Evolutionary conservation across 345 rosid species (phyloP), one percentile per base, ranked within the genome.

Genomic region (Boechera divaricarpa): DNA sequence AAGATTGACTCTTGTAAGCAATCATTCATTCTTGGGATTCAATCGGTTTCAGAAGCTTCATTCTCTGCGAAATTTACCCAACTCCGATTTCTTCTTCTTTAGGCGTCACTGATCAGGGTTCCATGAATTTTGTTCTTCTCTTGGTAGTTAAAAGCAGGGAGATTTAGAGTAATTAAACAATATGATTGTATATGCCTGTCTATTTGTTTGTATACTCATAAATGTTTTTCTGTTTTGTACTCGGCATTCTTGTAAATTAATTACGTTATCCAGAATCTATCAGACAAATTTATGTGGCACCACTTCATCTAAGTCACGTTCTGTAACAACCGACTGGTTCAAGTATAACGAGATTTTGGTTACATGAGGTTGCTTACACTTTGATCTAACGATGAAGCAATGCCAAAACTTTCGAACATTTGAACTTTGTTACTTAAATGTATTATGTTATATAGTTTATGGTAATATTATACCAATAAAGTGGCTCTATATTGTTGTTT

Each of bases 231-330:
- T 63, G 51, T 36, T 63, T 42, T 44, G 76, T 29, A 36, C 66
- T 70, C 67, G 33, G 51, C 28, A 35, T 69, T 71, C 45, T 35
- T 77, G 80, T 77, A 77, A 77, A 77, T 70, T 70, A 77, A 76
- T 53, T 65, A 53, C 69, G 7, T 24, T 59, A 36, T 59, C 45
- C 29, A 53, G 58, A n/a, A 35, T 28, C 51, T 70, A 51, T 68
- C 45, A 53, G 52, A 47, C 12, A 35, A 33, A 6, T 21, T 62
- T 49, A 60, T 61, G 59, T 60, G 55, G 51, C 48, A 59, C 26
- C 47, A 45, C 58, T 21, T 8, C 10, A 21, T 2, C 48, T 3
- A 21, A 13, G 68, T 68, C 57, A 32, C 33, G 1, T 45, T 45
- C 53, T 58, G 24, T 67, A 64, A 63, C 47, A 44, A 45, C 29